Evolutionary conservation across 768 basidiomycete genomes (phyloP).

Genomic region (Boletus bicolor): DNA sequence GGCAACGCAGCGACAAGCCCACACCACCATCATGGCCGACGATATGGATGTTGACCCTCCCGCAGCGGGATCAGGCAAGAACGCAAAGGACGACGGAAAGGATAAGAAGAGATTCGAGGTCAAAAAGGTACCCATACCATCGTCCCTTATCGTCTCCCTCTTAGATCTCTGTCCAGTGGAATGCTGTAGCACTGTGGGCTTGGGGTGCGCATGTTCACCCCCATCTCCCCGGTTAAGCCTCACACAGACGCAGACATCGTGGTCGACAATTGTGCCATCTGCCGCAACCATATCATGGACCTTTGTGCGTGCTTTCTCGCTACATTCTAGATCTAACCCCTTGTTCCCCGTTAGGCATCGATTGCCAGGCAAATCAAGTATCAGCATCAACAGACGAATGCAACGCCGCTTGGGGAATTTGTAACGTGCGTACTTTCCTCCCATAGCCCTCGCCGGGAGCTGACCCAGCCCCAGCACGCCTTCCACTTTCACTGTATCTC

Average conservation of each 20-base stretch:
- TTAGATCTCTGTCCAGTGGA: constrained; percentile 65
- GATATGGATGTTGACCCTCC: constrained; percentile 69
- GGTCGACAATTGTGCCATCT: constrained; percentile 99
- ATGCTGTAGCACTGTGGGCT: constrained; percentile 97
- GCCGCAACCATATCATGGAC: constrained; percentile 99
- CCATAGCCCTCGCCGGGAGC: background rate
- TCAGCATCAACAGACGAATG: constrained; percentile 96
- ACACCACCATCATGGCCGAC: constrained; percentile 46
- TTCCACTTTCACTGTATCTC: constrained; percentile 99
- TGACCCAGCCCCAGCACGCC: constrained; percentile 64
- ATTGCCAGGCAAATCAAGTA: constrained; percentile 98
- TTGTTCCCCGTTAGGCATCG: constrained; percentile 68
- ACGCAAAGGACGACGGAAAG: constrained; percentile 54
- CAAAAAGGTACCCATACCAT: constrained; percentile 74
- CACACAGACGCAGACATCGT: constrained; percentile 71
- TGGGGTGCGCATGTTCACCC: constrained; percentile 65
- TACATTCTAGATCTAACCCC: constrained; percentile 1
- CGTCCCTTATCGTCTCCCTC: background rate
- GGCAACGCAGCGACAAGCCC: background rate
- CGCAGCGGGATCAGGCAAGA: constrained; percentile 38
- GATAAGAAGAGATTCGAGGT: constrained; percentile 92
- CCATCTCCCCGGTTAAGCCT: constrained; percentile 4
- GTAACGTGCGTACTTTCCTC: constrained; percentile 60
- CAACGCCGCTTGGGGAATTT: constrained; percentile 98
- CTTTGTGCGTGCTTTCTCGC: constrained; percentile 63